These are phyloP conservation scores for Arthrobotrys musiformis DNA, from an alignment of 2,329 filamentous ascomycete genomes.

Conservation along the genomic window DNA sequence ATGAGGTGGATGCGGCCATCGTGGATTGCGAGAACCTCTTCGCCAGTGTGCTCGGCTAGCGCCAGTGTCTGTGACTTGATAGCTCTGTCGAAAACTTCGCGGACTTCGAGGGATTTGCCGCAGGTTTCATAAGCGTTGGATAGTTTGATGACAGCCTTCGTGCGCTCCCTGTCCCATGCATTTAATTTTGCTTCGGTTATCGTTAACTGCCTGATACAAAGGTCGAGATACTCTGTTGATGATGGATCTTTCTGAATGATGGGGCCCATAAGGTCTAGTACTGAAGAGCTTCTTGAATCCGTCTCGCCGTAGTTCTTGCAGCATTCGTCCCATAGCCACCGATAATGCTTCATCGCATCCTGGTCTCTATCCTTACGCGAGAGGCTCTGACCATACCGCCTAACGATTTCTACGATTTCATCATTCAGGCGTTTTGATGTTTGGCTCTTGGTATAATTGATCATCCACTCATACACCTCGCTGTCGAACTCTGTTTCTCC, in stretches of 20 bases:
- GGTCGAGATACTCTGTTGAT: slow-evolving; percentile 40
- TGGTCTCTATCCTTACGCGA: slow-evolving; percentile 10
- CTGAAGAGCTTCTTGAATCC: slow-evolving; percentile 13
- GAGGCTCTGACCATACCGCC: slow-evolving; percentile 13
- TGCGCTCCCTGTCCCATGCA: slow-evolving; percentile 29
- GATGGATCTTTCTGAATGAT: slow-evolving; percentile 26
- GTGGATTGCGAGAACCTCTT: slow-evolving; percentile 20
- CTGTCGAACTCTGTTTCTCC: slow-evolving; percentile 24
- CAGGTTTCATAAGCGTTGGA: background rate
- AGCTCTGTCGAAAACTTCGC: slow-evolving; percentile 1
- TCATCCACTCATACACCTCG: slow-evolving; percentile 45
- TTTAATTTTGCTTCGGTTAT: slow-evolving; percentile 16
- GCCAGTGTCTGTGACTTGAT: slow-evolving; percentile 28
- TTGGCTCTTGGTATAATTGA: slow-evolving; percentile 9
- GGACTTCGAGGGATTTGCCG: background rate
- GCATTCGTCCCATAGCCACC: slow-evolving; percentile 36
- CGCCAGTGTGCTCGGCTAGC: slow-evolving; percentile 3
- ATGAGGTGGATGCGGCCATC: slow-evolving; percentile 33
- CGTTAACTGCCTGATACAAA: slow-evolving; percentile 22
- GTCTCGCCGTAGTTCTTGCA: slow-evolving; percentile 28
- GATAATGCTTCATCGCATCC: slow-evolving; percentile 42
- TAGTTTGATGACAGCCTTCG: slow-evolving; percentile 26
- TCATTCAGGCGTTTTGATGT: background rate
- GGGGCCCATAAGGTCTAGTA: slow-evolving; percentile 36
- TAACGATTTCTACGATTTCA: slow-evolving; percentile 32